A percentile compares a stretch with the other conserved stretches of the same genome.
These are phyloP conservation scores for Pistacia atlantica DNA, from an alignment of 345 rosid genomes.

Conservation along the genomic window DNA sequence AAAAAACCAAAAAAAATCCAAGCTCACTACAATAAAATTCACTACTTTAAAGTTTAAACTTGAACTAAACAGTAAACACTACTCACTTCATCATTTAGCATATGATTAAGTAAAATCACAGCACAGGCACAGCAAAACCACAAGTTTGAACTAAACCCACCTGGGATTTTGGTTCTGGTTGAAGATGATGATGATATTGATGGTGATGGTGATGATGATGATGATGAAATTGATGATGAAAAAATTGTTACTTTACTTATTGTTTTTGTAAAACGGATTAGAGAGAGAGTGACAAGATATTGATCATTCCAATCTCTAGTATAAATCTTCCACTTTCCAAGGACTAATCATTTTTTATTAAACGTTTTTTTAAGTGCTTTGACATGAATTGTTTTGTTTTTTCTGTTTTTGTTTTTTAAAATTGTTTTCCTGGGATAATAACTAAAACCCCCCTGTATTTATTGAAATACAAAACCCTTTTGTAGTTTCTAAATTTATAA, in stretches of 20 bases:
- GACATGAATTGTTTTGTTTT: slow-evolving; percentile 35
- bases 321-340: slow-evolving; percentile 52
- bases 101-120: background rate
- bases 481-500: no score
- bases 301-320: slow-evolving; percentile 40
- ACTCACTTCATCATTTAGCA: background rate
- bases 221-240: slow-evolving; percentile 16
- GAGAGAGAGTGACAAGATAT: slow-evolving; percentile 12
- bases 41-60: background rate
- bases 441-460: background rate
- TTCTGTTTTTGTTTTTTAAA: background rate
- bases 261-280: background rate
- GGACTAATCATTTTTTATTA: slow-evolving; percentile 36
- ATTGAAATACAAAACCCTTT: background rate
- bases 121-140: background rate
- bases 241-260: background rate
- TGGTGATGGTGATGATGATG: slow-evolving; percentile 18
- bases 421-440: slow-evolving; percentile 5
- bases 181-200: slow-evolving; percentile 14
- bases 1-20: background rate
- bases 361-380: slow-evolving; percentile 32
- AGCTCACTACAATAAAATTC: background rate
- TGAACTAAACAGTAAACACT: slow-evolving; percentile 4
- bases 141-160: slow-evolving; percentile 30
- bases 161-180: slow-evolving; percentile 24